phyloP scores from a whole-genome alignment of 345 rosid species.

The Aurinia saxatilis region DNA sequence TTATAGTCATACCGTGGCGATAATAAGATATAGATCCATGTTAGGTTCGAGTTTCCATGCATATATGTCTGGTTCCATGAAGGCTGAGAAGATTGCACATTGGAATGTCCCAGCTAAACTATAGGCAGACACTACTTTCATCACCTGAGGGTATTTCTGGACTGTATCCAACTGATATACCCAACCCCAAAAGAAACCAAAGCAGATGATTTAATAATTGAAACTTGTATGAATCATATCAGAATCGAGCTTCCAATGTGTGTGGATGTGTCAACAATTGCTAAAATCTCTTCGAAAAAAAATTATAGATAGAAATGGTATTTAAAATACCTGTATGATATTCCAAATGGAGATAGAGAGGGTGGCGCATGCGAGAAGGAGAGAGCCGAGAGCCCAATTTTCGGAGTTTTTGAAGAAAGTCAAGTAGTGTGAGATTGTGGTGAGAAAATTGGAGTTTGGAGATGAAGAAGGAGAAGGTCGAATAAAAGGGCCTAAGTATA shows the following conservation, averaged over 20 bases:
- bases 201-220: not conserved
- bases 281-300: too few relatives aligned
- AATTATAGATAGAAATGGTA: too few relatives aligned
- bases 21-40: conserved; percentile 52
- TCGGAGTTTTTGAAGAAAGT: conserved; percentile 48
- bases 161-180: conserved; percentile 46
- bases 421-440: conserved; percentile 28
- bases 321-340: conserved; percentile 59
- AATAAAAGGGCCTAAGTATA: conserved; percentile 53
- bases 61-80: conserved; percentile 53
- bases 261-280: too few relatives aligned
- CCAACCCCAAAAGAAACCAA: not conserved
- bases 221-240: not conserved
- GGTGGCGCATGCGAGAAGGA: conserved; percentile 58
- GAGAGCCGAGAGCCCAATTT: conserved; percentile 64
- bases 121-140: conserved; percentile 61
- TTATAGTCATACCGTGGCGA: conserved; percentile 36
- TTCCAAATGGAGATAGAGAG: conserved; percentile 60
- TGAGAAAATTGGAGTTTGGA: conserved; percentile 27
- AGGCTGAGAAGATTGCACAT: conserved; percentile 48
- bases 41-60: conserved; percentile 60
- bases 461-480: conserved; percentile 33
- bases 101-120: conserved; percentile 70
- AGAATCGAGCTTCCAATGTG: not conserved
- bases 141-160: conserved; percentile 58